Base-by-base conservation (phyloP, 208 protist species). In the Trypanosoma rangeli region DNA sequence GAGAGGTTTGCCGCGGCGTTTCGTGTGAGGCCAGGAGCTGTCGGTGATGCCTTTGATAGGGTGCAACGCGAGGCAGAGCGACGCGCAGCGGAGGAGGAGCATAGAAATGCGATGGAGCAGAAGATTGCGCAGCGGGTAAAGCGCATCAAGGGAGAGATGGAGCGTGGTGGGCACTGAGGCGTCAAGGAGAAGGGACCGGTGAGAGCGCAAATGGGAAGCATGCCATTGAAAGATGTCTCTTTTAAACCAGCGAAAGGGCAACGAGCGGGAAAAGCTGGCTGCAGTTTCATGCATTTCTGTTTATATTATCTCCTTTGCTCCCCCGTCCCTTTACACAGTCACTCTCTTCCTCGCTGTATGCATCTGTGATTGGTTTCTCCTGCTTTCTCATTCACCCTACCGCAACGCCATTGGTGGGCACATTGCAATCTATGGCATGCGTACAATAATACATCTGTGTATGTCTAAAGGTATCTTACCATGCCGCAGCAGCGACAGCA, bases 1-100 rank as follows among this genome's bases (percentile, higher is more conserved):
- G 83, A 89, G 65, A 74, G 74, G 33, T 95, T 95, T 65, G 90
- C 90, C 5, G 73, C 75, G 13, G 87, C 87, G 9, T 92, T 95
- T 68, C 70, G 74, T 13, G 85, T 94, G 28, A 78, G 79, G 69
- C 29, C 58, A 1, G 53, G 73, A 5, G 56, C 49, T n/a, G 24
- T 70, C 10, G 64, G 64, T 0, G 72, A 80, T 65, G 67, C 86
- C 15, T 93, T 94, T 76, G 84, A 93, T 55, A 68, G 85, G 29
- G 56, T 63, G 0, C 73, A 80, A 29, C 76, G 84, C 42, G 86
- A 91, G 56, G 84, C 80, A 39, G 83, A 85, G 59, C 42, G 59
- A 63, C 73, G 70, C 16, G 66, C 55, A 10, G 58, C 46, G 5
- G 86, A 90, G 61, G 83, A 81, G 62, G 83, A 82, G 69, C 73